Base-by-base conservation (phyloP, 2,329 filamentous ascomycete species). In the Apiospora arundinis region DNA sequence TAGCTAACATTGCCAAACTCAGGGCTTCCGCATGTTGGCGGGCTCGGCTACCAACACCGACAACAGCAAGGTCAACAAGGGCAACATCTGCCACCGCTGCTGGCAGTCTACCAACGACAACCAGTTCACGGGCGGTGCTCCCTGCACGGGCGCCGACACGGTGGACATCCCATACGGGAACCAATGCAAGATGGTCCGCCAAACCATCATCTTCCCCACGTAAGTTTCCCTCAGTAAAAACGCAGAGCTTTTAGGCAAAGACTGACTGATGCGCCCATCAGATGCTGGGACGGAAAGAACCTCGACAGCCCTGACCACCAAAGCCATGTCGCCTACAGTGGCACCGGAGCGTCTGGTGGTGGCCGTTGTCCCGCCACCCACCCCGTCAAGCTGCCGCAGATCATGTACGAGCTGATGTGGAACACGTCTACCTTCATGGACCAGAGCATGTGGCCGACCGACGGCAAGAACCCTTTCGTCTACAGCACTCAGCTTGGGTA, bases 101-200 rank as follows among this genome's bases (percentile, higher is more conserved):
- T 85, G 83, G 83, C 85, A 82, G 12, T 83, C 83, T 18, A 75
- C 83, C 42, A 84, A 79, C 74, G 85, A 87, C 74, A 81, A 78
- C 79, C 81, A 78, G 44, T 87, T 87, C 73, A 81, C 85, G 6
- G 86, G 85, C 46, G 84, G 83, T 52, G 84, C 85, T 25, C 86
- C 86, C 44, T 87, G 85, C 83, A 79, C 82, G 42, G 85, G 85
- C 48, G 79, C 76, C 72, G 86, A 87, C 77, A 87, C 85, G 4
- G 85, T 87, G 66, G 85, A 83, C 45, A 86, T 88, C 71, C 85
- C 86, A 70, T 77, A 78, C 18, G 78, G 81, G 71, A 79, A 83
- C 72, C 80, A 75, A 70, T 86, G 85, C 82, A 86, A 86, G 80
- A 85, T 86, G 82, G 86, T 87, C 80, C 83, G 85, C 73, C 85